These are phyloP conservation scores for Curvularia sp. DNA, from an alignment of 2,329 filamentous ascomycete genomes.

Conservation along the genomic window DNA sequence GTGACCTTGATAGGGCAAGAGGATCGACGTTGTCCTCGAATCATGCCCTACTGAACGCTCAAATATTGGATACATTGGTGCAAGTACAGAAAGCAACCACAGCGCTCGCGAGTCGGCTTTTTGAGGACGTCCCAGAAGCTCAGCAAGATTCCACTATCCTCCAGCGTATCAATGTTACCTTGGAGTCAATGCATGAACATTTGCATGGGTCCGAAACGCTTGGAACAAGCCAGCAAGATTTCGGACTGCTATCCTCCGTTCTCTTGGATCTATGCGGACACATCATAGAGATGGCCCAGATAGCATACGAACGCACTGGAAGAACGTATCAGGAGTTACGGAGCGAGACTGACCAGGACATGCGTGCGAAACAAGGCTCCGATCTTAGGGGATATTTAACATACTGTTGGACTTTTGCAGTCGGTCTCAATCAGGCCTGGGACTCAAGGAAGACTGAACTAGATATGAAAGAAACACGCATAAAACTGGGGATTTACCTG, in stretches of 20 bases:
- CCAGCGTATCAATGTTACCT: conserved; percentile 19
- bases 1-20: conserved; percentile 34
- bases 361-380: conserved; percentile 25
- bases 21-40: conserved; percentile 16
- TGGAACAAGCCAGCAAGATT: conserved; percentile 18
- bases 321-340: conserved; percentile 26
- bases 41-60: conserved; percentile 19
- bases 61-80: conserved; percentile 28
- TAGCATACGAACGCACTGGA: conserved; percentile 21
- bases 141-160: conserved; percentile 25
- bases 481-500: conserved; percentile 29
- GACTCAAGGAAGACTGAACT: conserved; percentile 11
- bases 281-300: conserved; percentile 32
- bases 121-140: conserved; percentile 24
- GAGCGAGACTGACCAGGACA: conserved; percentile 35
- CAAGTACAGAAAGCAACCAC: conserved; percentile 27
- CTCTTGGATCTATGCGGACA: conserved; percentile 31
- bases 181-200: conserved; percentile 25
- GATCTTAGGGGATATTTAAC: conserved; percentile 27
- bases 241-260: conserved; percentile 37
- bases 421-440: conserved; percentile 29
- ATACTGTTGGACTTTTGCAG: conserved; percentile 35
- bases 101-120: conserved; percentile 25
- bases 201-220: conserved; percentile 21
- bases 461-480: conserved; percentile 30